phyloP scores from a whole-genome alignment of 768 basidiomycete genomes.

The Hygrocybe punicea region DNA sequence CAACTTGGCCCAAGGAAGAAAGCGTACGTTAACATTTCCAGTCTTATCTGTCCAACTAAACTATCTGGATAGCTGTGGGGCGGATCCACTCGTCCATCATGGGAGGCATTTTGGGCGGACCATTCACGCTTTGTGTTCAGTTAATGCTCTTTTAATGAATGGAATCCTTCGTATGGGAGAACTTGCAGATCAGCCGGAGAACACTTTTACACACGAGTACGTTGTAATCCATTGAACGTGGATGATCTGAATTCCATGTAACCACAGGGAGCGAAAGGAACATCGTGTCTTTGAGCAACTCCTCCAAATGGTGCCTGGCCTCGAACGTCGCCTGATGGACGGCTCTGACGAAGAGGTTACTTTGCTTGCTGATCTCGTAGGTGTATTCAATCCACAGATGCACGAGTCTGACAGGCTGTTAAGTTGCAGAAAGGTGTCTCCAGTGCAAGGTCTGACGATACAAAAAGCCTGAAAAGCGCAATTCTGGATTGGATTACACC shows the following conservation, averaged over 20 bases:
- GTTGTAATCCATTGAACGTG: background rate
- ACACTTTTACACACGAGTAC: background rate
- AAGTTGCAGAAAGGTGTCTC: background rate
- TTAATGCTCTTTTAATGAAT: background rate
- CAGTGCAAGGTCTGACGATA: background rate
- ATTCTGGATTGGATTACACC: conserved; percentile 1
- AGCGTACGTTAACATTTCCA: background rate
- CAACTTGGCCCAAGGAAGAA: background rate
- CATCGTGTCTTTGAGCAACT: background rate
- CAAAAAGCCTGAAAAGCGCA: background rate
- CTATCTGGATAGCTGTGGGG: background rate
- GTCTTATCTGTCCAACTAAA: background rate
- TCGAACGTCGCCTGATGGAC: background rate
- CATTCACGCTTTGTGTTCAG: background rate
- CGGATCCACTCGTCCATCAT: no score
- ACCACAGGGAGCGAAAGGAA: background rate
- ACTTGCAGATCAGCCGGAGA: background rate
- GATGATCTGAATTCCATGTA: background rate
- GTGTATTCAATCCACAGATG: background rate
- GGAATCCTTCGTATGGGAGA: background rate
- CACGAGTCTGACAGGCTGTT: background rate
- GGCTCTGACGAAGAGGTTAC: background rate
- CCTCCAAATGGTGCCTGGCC: background rate
- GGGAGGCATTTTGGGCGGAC: background rate
- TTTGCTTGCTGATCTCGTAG: background rate